Evolutionary conservation across 345 rosid genomes (phyloP).

Genomic region (Streptanthus diversifolius): DNA sequence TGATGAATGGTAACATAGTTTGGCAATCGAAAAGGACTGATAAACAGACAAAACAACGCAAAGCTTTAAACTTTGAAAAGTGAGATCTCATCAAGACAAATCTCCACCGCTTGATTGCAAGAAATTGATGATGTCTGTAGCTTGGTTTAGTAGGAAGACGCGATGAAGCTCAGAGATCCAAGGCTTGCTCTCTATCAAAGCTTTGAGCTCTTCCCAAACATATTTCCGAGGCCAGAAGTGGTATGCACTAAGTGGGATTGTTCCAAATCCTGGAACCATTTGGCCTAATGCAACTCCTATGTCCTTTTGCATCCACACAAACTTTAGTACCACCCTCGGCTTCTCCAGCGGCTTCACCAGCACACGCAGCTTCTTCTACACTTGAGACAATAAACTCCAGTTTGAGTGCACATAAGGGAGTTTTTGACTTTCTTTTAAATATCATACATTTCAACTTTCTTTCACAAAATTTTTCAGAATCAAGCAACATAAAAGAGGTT

Average conservation of each 20-base stretch:
- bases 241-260: conserved; percentile 78
- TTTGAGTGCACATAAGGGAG: background rate
- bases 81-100: conserved; percentile 17
- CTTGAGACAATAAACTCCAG: background rate
- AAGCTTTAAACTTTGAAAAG: conserved; percentile 2
- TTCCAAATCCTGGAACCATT: conserved; percentile 62
- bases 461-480: background rate
- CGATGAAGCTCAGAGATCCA: conserved; percentile 79
- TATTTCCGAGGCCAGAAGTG: conserved; percentile 87
- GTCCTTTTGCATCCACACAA: conserved; percentile 83
- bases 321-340: conserved; percentile 72
- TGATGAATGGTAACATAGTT: background rate
- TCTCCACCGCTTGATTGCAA: conserved; percentile 65
- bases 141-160: conserved; percentile 75
- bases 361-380: conserved; percentile 62
- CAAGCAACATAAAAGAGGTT: conserved; percentile 30
- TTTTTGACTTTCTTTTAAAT: background rate
- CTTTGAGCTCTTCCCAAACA: conserved; percentile 86
- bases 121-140: conserved; percentile 74
- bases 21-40: background rate
- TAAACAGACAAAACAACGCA: background rate
- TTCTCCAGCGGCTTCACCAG: conserved; percentile 75
- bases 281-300: conserved; percentile 80
- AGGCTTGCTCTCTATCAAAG: conserved; percentile 67
- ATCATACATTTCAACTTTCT: background rate